phyloP scores from a whole-genome alignment of 345 rosid species.

The Eucalyptus erythrocorys region DNA sequence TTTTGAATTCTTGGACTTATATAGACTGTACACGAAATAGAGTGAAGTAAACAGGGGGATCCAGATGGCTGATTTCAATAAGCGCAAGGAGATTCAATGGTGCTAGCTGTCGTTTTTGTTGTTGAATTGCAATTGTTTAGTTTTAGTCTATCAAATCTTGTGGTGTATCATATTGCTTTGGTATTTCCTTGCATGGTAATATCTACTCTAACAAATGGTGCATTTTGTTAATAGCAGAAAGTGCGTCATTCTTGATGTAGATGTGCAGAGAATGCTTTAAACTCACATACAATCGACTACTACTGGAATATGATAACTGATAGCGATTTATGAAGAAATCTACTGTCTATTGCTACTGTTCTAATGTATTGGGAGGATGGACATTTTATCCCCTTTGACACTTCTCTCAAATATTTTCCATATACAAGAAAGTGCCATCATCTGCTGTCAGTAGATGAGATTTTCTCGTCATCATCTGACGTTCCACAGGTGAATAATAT shows the following conservation, averaged over 20 bases:
- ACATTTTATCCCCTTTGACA: background rate
- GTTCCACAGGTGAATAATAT: background rate
- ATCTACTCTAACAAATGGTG: background rate
- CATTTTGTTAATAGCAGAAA: background rate
- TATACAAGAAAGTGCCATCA: background rate
- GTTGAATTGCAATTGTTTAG: background rate
- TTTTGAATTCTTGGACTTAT: background rate
- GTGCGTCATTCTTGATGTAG: background rate
- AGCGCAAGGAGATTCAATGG: background rate
- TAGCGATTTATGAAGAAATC: background rate
- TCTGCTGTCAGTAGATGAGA: background rate
- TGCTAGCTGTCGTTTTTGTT: background rate
- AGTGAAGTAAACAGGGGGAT: background rate
- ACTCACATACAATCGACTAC: background rate
- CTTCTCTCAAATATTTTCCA: background rate
- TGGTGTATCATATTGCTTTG: background rate
- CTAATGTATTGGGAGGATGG: background rate
- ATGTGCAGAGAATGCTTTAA: background rate
- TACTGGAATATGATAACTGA: background rate
- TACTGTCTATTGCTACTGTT: background rate
- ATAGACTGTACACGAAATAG: background rate
- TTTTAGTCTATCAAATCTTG: background rate
- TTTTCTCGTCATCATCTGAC: background rate
- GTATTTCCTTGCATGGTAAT: background rate
- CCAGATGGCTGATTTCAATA: background rate